phyloP scores from a whole-genome alignment of 163 green algal species.

The Coccomyxa subellipsoidea region DNA sequence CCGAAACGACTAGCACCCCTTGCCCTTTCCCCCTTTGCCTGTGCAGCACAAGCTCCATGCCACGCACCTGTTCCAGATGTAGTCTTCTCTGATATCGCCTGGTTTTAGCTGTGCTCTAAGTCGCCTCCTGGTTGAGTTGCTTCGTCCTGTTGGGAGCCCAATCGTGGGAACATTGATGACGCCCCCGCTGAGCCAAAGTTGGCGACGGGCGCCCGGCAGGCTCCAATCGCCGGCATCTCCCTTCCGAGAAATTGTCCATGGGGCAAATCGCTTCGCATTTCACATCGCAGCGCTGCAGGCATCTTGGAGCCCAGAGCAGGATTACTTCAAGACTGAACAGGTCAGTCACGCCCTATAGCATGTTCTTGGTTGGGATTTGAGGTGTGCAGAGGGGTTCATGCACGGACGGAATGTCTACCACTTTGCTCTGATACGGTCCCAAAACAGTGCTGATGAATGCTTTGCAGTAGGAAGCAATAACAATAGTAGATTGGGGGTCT shows the following conservation, averaged over 20 bases:
- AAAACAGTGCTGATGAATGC: too few species aligned
- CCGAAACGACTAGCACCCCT: background rate
- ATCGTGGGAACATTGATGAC: background rate
- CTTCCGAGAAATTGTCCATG: background rate
- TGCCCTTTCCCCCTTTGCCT: too few species aligned
- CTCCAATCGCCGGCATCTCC: background rate
- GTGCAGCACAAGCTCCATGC: too few species aligned
- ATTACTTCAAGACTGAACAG: background rate
- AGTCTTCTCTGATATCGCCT: background rate
- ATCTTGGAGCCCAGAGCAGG: background rate
- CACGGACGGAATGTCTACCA: background rate
- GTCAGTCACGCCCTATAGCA: background rate
- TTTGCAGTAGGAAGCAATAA: too few species aligned
- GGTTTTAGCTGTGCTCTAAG: background rate
- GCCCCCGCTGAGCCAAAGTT: background rate
- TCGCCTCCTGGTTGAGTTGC: background rate
- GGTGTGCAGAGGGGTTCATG: background rate
- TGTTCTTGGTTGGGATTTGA: background rate
- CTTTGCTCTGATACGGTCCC: background rate
- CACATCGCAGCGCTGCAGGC: background rate
- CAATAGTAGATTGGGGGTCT: too few species aligned
- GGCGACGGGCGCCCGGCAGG: background rate
- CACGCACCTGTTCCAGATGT: background rate
- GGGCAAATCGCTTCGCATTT: background rate
- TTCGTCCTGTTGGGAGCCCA: background rate